Evolutionary conservation across 2,329 filamentous ascomycete genomes (phyloP).

Genomic region (Arthrobotrys iridis): DNA sequence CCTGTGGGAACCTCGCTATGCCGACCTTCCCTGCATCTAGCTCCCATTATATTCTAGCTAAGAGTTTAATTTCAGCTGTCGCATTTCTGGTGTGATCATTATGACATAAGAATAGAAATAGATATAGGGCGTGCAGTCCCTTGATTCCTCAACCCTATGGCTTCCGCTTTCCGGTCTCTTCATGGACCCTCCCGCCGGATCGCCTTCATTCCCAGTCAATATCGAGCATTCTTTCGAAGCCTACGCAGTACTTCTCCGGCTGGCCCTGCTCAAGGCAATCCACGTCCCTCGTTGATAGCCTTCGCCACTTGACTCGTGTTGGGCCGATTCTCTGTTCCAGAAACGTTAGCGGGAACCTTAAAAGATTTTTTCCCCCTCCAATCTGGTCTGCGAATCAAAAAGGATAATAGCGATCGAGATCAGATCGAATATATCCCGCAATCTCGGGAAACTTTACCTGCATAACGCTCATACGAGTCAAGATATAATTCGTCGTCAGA

Average conservation of each 20-base stretch:
- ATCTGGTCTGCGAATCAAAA: neutral
- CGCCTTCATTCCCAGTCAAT: constrained; percentile 7
- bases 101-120: constrained; percentile 51
- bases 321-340: constrained; percentile 68
- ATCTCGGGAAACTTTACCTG: constrained; percentile 62
- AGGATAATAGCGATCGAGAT: neutral
- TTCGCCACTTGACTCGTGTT: constrained; percentile 70
- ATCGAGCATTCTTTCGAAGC: constrained; percentile 1
- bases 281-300: constrained; percentile 69
- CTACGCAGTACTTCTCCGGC: neutral
- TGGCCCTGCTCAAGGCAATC: constrained; percentile 63
- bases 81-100: constrained; percentile 31
- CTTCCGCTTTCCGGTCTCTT: constrained; percentile 4
- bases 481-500: constrained; percentile 69
- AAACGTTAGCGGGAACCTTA: constrained; percentile 8
- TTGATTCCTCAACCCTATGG: neutral
- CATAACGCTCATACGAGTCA: constrained; percentile 73
- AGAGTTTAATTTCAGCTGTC: constrained; percentile 3
- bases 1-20: neutral
- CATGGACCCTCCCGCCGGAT: neutral
- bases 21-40: constrained; percentile 4
- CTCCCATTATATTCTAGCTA: neutral
- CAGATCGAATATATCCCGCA: neutral
- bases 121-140: constrained; percentile 6
- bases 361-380: no score